These are phyloP conservation scores for Dicorynia guianensis DNA, from an alignment of 306 rosid genomes.

Conservation along the genomic window DNA sequence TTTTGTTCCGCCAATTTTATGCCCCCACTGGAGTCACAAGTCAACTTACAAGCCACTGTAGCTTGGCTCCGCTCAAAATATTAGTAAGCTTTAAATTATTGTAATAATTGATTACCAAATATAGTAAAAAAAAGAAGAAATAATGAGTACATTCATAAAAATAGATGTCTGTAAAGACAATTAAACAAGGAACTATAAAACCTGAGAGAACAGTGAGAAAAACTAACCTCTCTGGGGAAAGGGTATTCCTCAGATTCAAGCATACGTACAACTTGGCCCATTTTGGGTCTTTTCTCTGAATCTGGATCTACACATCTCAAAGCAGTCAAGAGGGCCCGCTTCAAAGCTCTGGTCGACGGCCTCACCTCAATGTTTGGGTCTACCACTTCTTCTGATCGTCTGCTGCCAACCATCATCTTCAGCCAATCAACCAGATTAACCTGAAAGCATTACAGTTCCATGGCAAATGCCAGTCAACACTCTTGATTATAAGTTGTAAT, in stretches of 20 bases:
- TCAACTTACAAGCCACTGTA: neutral
- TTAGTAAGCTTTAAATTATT: neutral
- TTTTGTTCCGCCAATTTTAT: neutral
- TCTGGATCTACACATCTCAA: constrained; percentile 94
- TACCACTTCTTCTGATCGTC: constrained; percentile 89
- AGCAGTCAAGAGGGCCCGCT: constrained; percentile 86
- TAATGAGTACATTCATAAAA: constrained; percentile 10
- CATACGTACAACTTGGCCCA: constrained; percentile 92
- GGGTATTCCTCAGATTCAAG: constrained; percentile 95
- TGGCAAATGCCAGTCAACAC: constrained; percentile 26
- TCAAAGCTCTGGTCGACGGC: constrained; percentile 87
- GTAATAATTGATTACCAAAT: neutral
- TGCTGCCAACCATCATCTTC: constrained; percentile 92
- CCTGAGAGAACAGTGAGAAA: neutral
- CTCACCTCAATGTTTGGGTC: constrained; percentile 83
- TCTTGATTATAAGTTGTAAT: constrained; percentile 16
- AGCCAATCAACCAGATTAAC: constrained; percentile 94
- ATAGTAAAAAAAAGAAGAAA: neutral
- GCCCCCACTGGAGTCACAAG: neutral
- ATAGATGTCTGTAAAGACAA: constrained; percentile 9
- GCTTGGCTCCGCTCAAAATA: constrained; percentile 3
- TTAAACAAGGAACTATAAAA: neutral
- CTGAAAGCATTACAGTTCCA: constrained; percentile 49
- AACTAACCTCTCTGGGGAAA: constrained; percentile 80
- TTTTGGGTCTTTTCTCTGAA: constrained; percentile 92